Base-by-base conservation (phyloP, 768 basidiomycete genomes). In the Exsudoporus frostii region DNA sequence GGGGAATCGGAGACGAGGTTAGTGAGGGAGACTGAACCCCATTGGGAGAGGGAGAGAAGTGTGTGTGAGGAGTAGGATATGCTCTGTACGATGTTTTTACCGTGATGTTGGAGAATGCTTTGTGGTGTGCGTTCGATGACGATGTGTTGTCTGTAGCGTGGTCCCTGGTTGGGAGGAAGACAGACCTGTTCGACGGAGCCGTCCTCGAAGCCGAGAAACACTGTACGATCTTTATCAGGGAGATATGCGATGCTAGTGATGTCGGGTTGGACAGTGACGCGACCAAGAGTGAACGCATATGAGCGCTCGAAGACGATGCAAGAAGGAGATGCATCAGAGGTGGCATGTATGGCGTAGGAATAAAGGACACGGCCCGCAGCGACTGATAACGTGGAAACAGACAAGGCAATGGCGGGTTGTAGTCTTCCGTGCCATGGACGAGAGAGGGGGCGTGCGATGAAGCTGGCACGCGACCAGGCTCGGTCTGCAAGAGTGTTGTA, bases 381-480 rank as follows among this genome's bases (percentile, higher is more conserved):
- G 39, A 89, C 78, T 34, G 87, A 54, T 2, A 90, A 70, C 8
- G 83, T 73, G 25, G 79, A 79, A 17, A 69, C 50, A 50, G 76
- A 84, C 51, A 84, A 74, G 25, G 83, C 79, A 34, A 90, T 63
- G 13, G 74, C 60, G 5, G 88, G 84, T 52, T 80, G 84, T 5
- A 77, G 66, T 59, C 79, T 86, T 22, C 72, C 74, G 6, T 59
- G 14, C 87, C 87, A 90, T 10, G 78, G 75, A 24, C 73, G 71
- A 20, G 83, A 80, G 9, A 90, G 74, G 2, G 86, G 87, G 2
- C 85, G 79, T 4, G 86, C 85, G 20, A 86, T 69, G 53, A 87
- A 87, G 41, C 71, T 61, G 38, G 65, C 64, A 20, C 59, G 65
- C 4, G 69, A 56, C 88, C 88, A 90, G 11, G 78, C 72, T 4